phyloP scores from a whole-genome alignment of 2,329 filamentous ascomycete species.

The Xylariomycetidae sp. region DNA sequence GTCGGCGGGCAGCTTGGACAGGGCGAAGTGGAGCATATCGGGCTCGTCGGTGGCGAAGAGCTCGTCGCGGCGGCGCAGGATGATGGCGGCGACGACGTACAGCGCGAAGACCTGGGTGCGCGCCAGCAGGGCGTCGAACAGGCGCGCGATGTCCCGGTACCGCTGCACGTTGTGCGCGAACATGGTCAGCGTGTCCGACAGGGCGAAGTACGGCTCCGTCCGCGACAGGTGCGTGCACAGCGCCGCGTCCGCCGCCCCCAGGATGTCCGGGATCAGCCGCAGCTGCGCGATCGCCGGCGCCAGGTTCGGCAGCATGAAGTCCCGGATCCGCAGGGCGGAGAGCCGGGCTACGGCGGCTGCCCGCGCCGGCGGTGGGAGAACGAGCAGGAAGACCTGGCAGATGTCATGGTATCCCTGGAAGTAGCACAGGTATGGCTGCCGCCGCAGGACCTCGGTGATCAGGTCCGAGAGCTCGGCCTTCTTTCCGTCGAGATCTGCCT shows the following conservation, averaged over 20 bases:
- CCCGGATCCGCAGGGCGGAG: constrained; percentile 82
- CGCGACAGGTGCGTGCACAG: constrained; percentile 68
- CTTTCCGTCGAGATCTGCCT: constrained; percentile 60
- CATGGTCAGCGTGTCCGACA: constrained; percentile 89
- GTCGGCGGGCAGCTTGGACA: constrained; percentile 78
- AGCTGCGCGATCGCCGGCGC: constrained; percentile 77
- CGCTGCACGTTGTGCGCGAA: constrained; percentile 94
- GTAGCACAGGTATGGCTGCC: constrained; percentile 80
- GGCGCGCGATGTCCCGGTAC: constrained; percentile 78
- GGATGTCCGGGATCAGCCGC: constrained; percentile 76
- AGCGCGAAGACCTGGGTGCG: constrained; percentile 81
- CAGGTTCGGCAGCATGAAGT: constrained; percentile 94
- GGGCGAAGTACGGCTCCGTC: constrained; percentile 83
- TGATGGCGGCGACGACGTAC: constrained; percentile 87
- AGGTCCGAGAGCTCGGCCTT: constrained; percentile 74
- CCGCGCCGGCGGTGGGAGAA: constrained; percentile 61
- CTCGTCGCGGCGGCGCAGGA: constrained; percentile 73
- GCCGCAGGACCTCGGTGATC: constrained; percentile 74
- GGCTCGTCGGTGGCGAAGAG: constrained; percentile 78
- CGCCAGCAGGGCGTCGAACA: constrained; percentile 90
- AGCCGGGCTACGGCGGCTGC: constrained; percentile 67
- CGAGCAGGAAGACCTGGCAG: constrained; percentile 87
- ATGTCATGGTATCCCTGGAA: constrained; percentile 99
- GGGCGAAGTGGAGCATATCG: constrained; percentile 84
- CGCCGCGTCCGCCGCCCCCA: constrained; percentile 63